A percentile compares a stretch with the other conserved stretches of the same genome.
phyloP scores from a whole-genome alignment of 2,329 filamentous ascomycete genomes.

The Scedosporium boydii region DNA sequence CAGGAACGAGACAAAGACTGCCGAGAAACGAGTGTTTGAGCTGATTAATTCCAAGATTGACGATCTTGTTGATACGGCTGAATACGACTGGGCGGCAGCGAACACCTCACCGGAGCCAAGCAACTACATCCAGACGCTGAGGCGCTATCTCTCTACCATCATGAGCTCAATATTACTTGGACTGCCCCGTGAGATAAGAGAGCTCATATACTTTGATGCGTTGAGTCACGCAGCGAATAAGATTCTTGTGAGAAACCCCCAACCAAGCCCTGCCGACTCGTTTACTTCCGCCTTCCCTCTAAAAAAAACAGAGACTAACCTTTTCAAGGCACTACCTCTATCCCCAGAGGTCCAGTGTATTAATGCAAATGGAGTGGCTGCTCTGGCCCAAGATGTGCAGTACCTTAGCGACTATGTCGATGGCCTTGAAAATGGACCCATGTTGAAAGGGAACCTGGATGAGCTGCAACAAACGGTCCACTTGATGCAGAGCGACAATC shows the following conservation, averaged over 20 bases:
- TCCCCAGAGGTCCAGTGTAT: conserved; percentile 74
- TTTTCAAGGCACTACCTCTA: conserved; percentile 57
- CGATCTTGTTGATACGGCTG: conserved; percentile 90
- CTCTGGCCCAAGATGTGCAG: conserved; percentile 72
- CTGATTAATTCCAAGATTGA: conserved; percentile 98
- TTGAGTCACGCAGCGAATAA: conserved; percentile 81
- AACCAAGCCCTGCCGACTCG: neutral
- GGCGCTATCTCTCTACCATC: conserved; percentile 85
- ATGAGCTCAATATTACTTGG: conserved; percentile 92
- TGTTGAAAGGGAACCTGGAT: conserved; percentile 79
- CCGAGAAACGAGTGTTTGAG: conserved; percentile 96
- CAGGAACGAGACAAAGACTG: conserved; percentile 82
- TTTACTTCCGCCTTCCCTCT: conserved; percentile 7
- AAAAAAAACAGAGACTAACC: neutral
- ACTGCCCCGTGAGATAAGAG: conserved; percentile 91
- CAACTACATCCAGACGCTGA: conserved; percentile 93
- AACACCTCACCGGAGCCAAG: conserved; percentile 63
- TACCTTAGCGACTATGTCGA: conserved; percentile 83
- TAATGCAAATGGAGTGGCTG: conserved; percentile 74
- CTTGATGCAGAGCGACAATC: conserved; percentile 77
- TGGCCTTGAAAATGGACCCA: conserved; percentile 72
- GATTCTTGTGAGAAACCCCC: conserved; percentile 53
- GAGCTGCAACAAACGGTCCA: conserved; percentile 89
- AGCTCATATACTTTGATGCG: conserved; percentile 95
- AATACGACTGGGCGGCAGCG: conserved; percentile 74